Percentiles rank a stretch among this genome's conserved stretches.
Evolutionary conservation across 1,284 basidiomycete genomes (phyloP).

Genomic region (Cryptococcus maquisensis): DNA sequence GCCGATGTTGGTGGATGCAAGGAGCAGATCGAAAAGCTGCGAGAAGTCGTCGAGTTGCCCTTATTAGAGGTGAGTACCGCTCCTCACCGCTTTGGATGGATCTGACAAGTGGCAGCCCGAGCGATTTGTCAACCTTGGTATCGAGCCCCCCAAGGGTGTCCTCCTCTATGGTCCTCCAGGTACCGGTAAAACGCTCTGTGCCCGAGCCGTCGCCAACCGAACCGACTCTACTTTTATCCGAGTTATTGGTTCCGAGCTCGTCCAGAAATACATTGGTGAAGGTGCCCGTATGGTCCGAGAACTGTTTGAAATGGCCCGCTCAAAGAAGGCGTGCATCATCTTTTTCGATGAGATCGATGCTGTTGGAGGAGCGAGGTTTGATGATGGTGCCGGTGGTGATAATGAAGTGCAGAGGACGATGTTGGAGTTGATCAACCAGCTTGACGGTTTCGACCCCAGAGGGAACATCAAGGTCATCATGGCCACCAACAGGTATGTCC

Average conservation of each 20-base stretch:
- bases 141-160: constrained; percentile 98
- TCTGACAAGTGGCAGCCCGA: constrained; percentile 65
- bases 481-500: constrained; percentile 85
- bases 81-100: background rate
- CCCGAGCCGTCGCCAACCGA: constrained; percentile 95
- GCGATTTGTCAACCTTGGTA: constrained; percentile 95
- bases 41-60: constrained; percentile 98
- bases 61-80: constrained; percentile 70
- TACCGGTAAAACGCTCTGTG: constrained; percentile 97
- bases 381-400: constrained; percentile 97
- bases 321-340: constrained; percentile 99
- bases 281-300: constrained; percentile 98
- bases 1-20: constrained; percentile 98
- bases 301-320: constrained; percentile 97
- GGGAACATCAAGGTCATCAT: constrained; percentile 99
- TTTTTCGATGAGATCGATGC: constrained; percentile 94
- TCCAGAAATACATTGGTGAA: constrained; percentile 99
- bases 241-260: constrained; percentile 90
- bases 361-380: constrained; percentile 97
- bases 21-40: constrained; percentile 98
- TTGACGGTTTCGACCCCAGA: constrained; percentile 97
- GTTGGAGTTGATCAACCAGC: constrained; percentile 97
- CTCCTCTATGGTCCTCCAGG: constrained; percentile 93
- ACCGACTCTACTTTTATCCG: constrained; percentile 99
- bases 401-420: constrained; percentile 99